Evolutionary conservation across 2,329 filamentous ascomycete species (phyloP), one percentile per base, ranked within the genome.

Genomic region (Sporothrix pallida): DNA sequence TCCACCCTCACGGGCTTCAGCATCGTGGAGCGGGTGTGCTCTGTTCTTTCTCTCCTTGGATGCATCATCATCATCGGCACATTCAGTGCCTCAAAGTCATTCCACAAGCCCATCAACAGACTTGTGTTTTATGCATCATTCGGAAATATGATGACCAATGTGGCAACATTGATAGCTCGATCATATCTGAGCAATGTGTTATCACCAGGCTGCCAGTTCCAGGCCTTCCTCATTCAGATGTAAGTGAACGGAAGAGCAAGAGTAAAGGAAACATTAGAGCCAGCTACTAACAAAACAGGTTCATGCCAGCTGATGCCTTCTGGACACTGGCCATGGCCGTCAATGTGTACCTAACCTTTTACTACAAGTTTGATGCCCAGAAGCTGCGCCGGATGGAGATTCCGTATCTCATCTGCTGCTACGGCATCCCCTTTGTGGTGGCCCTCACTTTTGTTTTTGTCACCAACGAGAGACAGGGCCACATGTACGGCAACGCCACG

Each of bases 71-170:
- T 94, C 78, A 89, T 95, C 72, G 77, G 84, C 72, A 94, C 92
- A 2, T 96, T 95, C 79, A 82, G 88, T 44, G 81, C 82, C n/a
- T 93, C 91, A 46, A 86, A 85, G 17, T 86, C 87, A 5, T 96
- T 96, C 80, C 92, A 92, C 78, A 95, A 94, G 79, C 92, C 93
- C n/a, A 94, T 96, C 83, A 96, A 96, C 79, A 87, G 93, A 20
- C 86, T 97, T 0, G 90, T 95, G 10, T 95, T 97, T 81, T 96
- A 92, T 80, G 93, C 93, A 7, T 92, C 92, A 0, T 92, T 93
- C 79, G 93, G 93, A 9, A 97, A 97, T 78, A 86, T 95, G 77
- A 85, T 94, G 81, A 89, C 89, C 75, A 95, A 94, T 80, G 87
- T 93, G 20, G 93, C 90, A 0, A 94, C 93, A 0, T 81, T 95